phyloP scores from a whole-genome alignment of 2,329 filamentous ascomycete species.

The Colletotrichum camelliae region DNA sequence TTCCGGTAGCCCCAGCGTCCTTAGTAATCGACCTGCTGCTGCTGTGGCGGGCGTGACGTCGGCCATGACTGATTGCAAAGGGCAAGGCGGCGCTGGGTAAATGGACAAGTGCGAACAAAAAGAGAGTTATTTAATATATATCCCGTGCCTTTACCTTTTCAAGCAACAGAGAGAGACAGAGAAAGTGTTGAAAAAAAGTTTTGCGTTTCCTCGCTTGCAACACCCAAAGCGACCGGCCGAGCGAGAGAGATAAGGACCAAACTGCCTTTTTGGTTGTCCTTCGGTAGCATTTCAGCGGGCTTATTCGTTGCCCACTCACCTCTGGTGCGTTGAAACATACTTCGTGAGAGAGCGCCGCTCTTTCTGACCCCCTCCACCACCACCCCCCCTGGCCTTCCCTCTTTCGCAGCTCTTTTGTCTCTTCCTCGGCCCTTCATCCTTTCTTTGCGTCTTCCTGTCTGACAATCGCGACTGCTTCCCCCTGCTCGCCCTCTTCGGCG shows the following conservation, averaged over 20 bases:
- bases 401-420: not conserved
- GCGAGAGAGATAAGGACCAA: not conserved
- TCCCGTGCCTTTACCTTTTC: not conserved
- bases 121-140: not conserved
- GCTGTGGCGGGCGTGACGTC: constrained; percentile 20
- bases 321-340: constrained; percentile 8
- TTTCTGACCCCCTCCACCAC: not conserved
- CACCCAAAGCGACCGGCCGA: not conserved
- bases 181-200: not conserved
- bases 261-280: not conserved
- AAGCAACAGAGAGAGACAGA: not conserved
- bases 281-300: not conserved
- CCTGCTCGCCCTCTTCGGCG: not conserved
- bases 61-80: constrained; percentile 7
- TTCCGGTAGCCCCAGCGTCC: constrained; percentile 25
- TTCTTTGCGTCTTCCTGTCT: not conserved
- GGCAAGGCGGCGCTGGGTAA: not conserved
- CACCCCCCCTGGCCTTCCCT: not conserved
- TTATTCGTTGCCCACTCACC: not conserved
- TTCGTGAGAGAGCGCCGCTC: constrained; percentile 9
- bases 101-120: not conserved
- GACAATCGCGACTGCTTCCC: not conserved
- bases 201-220: not conserved
- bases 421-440: not conserved
- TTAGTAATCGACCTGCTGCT: constrained; percentile 39